A percentile compares a stretch with the other conserved stretches of the same genome.
Conservation (phyloP, 495 filamentous ascomycete species). For the Schizothecium vesticola region DNA sequence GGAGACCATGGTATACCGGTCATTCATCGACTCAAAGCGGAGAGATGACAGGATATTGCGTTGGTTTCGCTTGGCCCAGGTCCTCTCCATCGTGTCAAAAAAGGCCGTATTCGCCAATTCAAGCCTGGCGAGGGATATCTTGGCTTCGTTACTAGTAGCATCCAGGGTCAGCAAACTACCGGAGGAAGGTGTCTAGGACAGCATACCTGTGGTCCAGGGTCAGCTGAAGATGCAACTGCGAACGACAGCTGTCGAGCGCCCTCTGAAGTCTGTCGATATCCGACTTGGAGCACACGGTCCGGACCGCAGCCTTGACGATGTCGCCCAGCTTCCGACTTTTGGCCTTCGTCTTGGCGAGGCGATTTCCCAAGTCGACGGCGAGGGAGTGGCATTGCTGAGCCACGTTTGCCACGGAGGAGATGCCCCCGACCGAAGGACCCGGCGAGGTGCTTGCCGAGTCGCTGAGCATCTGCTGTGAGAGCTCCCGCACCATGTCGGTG, state of each 20-base stretch:
- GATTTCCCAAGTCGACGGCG: not conserved
- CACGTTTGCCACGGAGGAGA: not conserved
- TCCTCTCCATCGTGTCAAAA: not conserved
- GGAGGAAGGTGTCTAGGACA: not conserved
- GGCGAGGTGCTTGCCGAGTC: not conserved
- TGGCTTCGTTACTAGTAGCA: not conserved
- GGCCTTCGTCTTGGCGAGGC: not conserved
- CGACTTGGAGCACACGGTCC: not conserved
- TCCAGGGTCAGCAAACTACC: not conserved
- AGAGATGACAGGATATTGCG: not conserved
- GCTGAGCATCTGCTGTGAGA: not conserved
- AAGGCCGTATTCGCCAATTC: not conserved
- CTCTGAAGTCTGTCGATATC: not conserved
- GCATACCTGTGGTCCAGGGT: not conserved
- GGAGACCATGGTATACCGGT: not conserved
- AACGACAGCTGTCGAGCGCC: not conserved
- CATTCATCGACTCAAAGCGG: not conserved
- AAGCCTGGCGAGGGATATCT: not conserved
- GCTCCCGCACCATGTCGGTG: not conserved
- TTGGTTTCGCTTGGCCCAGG: not conserved
- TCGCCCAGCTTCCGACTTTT: not conserved
- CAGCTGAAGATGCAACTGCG: not conserved
- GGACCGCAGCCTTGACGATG: not conserved
- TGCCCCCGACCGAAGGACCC: not conserved
- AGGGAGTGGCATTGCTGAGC: not conserved